A percentile compares a stretch with the other conserved stretches of the same genome.
Evolutionary conservation across 768 basidiomycete genomes (phyloP).

Genomic region (Pulveroboletus sp.): DNA sequence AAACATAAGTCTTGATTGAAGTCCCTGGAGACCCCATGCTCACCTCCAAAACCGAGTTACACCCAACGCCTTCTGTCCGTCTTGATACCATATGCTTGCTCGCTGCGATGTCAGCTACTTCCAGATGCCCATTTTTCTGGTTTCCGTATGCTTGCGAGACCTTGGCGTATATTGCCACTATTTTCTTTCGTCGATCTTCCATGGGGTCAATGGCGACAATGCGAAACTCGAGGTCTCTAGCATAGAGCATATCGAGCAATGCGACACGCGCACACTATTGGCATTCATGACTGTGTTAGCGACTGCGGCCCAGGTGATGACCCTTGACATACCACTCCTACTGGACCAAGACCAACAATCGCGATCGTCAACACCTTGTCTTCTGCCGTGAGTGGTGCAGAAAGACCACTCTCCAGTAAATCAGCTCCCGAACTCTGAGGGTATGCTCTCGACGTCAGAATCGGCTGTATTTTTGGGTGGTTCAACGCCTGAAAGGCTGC

Average conservation of each 20-base stretch:
- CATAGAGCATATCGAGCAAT: conserved; percentile 58
- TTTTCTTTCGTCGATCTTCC: conserved; percentile 55
- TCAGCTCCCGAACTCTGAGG: conserved; percentile 35
- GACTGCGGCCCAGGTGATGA: not conserved
- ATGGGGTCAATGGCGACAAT: conserved; percentile 66
- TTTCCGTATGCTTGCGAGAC: conserved; percentile 41
- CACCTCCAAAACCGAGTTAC: conserved; percentile 69
- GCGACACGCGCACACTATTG: conserved; percentile 58
- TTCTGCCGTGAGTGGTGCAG: conserved; percentile 35
- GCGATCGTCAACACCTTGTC: conserved; percentile 61
- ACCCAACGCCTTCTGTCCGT: conserved; percentile 59
- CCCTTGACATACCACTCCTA: conserved; percentile 52
- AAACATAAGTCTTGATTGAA: not conserved
- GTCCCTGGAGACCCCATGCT: conserved; percentile 2
- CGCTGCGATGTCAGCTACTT: conserved; percentile 48
- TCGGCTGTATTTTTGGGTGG: conserved; percentile 67
- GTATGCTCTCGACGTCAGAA: conserved; percentile 58
- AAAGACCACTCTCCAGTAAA: not conserved
- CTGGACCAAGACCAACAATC: conserved; percentile 74
- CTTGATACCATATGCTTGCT: conserved; percentile 46
- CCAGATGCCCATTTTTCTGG: conserved; percentile 39
- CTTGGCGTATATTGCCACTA: conserved; percentile 52
- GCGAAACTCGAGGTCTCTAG: conserved; percentile 44
- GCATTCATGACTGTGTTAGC: not conserved
- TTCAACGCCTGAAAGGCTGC: conserved; percentile 69